These are phyloP conservation scores for Aspergillus hortae DNA, from an alignment of 2,329 filamentous ascomycete species.

Conservation along the genomic window DNA sequence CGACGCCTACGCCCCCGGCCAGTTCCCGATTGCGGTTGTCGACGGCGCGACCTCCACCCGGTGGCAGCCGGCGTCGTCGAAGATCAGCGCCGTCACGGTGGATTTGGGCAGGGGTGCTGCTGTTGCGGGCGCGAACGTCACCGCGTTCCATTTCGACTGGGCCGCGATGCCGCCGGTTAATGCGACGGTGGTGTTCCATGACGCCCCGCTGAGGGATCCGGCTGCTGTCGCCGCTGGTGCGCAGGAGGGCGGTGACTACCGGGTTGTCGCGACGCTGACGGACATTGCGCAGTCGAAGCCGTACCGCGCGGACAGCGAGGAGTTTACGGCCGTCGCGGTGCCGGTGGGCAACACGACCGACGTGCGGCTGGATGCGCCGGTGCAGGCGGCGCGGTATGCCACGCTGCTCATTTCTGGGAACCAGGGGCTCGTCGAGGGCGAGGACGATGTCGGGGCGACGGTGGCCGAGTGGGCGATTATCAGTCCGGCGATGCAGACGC, in stretches of 20 bases:
- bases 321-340: constrained; percentile 32
- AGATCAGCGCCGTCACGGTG: constrained; percentile 55
- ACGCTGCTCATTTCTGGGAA: constrained; percentile 45
- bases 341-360: constrained; percentile 43
- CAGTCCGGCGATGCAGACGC: background rate
- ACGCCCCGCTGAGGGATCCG: constrained; percentile 34
- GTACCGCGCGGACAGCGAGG: constrained; percentile 30
- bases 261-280: constrained; percentile 22
- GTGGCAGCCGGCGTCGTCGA: constrained; percentile 60
- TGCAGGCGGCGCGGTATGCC: constrained; percentile 38
- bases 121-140: constrained; percentile 23
- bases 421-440: constrained; percentile 30
- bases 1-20: constrained; percentile 55
- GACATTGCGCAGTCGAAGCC: constrained; percentile 37
- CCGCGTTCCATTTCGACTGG: constrained; percentile 59
- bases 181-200: constrained; percentile 55
- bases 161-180: constrained; percentile 52
- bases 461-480: constrained; percentile 47
- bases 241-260: constrained; percentile 11
- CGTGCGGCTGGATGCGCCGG: constrained; percentile 28
- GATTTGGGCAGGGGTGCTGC: constrained; percentile 42
- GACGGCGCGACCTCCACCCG: constrained; percentile 64
- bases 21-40: constrained; percentile 65
- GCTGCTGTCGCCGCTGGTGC: background rate
- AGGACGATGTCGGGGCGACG: constrained; percentile 42